These are phyloP conservation scores for Ceratocystis colombiana DNA, from an alignment of 2,329 filamentous ascomycete species.

Conservation along the genomic window DNA sequence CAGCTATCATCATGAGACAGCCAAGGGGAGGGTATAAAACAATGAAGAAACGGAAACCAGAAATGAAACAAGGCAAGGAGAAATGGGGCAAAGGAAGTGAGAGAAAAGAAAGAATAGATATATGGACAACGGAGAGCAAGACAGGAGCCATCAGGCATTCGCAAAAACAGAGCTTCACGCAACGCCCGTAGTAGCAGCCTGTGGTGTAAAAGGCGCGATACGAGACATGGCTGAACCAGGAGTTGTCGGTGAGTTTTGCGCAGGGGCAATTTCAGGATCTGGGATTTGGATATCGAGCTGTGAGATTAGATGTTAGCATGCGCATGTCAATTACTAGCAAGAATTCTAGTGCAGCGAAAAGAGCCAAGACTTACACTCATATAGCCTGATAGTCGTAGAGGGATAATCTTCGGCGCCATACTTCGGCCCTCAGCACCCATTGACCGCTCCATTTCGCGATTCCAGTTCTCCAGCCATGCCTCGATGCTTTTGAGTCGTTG, in stretches of 20 bases:
- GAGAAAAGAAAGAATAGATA: neutral
- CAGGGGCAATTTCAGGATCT: conserved; percentile 59
- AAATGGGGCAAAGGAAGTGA: neutral
- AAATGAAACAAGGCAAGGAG: neutral
- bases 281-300: conserved; percentile 73
- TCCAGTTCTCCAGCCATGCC: conserved; percentile 78
- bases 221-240: conserved; percentile 28
- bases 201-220: conserved; percentile 11
- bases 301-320: neutral
- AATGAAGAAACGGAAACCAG: neutral
- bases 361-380: conserved; percentile 53
- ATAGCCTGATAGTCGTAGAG: conserved; percentile 73
- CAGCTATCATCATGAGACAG: neutral
- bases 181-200: neutral
- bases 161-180: neutral
- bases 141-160: neutral
- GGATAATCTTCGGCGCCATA: conserved; percentile 60
- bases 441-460: conserved; percentile 55
- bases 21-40: conserved; percentile 11
- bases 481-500: conserved; percentile 60
- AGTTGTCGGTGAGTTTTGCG: conserved; percentile 40
- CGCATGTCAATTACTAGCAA: neutral
- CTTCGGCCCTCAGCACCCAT: conserved; percentile 42
- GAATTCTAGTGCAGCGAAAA: neutral
- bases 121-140: neutral